A percentile compares a stretch with the other conserved stretches of the same genome.
Evolutionary conservation across 768 basidiomycete species (phyloP).

Genomic region (Psilocybe subaeruginosa): DNA sequence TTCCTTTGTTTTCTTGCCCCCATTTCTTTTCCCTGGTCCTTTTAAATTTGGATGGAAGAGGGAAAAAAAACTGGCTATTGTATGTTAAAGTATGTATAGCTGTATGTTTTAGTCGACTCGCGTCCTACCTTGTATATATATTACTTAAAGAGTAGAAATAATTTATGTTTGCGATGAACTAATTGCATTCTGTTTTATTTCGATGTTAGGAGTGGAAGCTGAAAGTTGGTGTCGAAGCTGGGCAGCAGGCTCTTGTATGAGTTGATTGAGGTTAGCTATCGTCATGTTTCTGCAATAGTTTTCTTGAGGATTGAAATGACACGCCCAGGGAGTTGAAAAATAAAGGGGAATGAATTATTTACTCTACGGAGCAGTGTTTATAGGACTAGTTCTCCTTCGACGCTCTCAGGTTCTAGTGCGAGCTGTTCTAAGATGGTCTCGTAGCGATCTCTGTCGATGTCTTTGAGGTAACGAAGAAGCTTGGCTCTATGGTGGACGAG

Average conservation of each 20-base stretch:
- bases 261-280: too few relatives aligned
- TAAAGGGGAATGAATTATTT: not conserved
- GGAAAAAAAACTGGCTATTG: not conserved
- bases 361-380: slow-evolving; percentile 27
- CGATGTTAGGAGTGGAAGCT: not conserved
- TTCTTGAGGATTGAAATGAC: too few relatives aligned
- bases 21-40: not conserved
- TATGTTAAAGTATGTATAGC: not conserved
- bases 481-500: slow-evolving; percentile 86
- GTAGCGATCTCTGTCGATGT: slow-evolving; percentile 68
- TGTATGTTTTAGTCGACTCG: not conserved
- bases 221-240: too few relatives aligned
- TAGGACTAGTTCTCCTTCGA: slow-evolving; percentile 90
- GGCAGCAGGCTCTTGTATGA: too few relatives aligned
- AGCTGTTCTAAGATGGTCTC: slow-evolving; percentile 71
- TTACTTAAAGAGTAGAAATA: not conserved
- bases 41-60: not conserved
- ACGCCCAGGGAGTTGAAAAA: not conserved
- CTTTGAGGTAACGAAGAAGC: slow-evolving; percentile 78
- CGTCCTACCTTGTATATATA: not conserved
- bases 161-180: not conserved
- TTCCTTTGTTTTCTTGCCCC: not conserved
- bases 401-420: slow-evolving; percentile 75
- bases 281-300: too few relatives aligned
- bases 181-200: not conserved